These are phyloP conservation scores for Fusarium kyushuense DNA, from an alignment of 2,329 filamentous ascomycete genomes.

Conservation along the genomic window DNA sequence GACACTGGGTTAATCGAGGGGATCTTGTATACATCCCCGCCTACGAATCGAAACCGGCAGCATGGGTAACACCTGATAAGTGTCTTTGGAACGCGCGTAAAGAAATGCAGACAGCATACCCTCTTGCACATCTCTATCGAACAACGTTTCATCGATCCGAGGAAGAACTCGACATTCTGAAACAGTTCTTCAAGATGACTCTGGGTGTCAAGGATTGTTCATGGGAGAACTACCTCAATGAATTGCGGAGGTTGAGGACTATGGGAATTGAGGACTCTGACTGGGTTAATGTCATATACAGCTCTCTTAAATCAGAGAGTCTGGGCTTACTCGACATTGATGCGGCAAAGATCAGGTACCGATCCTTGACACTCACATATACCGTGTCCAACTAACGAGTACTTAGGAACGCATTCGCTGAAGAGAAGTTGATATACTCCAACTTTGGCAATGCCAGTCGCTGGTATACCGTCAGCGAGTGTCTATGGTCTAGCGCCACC, in stretches of 20 bases:
- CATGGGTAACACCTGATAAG: conserved; percentile 16
- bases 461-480: conserved; percentile 50
- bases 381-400: background rate
- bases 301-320: background rate
- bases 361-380: rapidly evolving
- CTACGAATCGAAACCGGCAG: background rate
- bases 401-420: conserved; percentile 7
- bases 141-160: conserved; percentile 9
- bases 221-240: conserved; percentile 32
- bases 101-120: conserved; percentile 35
- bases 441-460: conserved; percentile 6
- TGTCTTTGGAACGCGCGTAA: conserved; percentile 37
- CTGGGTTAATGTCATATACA: conserved; percentile 30
- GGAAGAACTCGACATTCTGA: conserved; percentile 24
- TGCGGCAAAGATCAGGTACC: conserved; percentile 20
- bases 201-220: conserved; percentile 24
- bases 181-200: conserved; percentile 33
- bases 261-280: conserved; percentile 31
- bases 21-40: conserved; percentile 31
- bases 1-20: conserved; percentile 3
- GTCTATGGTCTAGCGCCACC: conserved; percentile 53
- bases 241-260: conserved; percentile 30
- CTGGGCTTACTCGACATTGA: background rate
- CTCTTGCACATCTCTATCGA: conserved; percentile 33
- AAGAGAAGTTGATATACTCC: conserved; percentile 31